A percentile compares a stretch with the other conserved stretches of the same genome.
Evolutionary conservation across 768 basidiomycete genomes (phyloP).

Genomic region (Leccinum rimulosum): DNA sequence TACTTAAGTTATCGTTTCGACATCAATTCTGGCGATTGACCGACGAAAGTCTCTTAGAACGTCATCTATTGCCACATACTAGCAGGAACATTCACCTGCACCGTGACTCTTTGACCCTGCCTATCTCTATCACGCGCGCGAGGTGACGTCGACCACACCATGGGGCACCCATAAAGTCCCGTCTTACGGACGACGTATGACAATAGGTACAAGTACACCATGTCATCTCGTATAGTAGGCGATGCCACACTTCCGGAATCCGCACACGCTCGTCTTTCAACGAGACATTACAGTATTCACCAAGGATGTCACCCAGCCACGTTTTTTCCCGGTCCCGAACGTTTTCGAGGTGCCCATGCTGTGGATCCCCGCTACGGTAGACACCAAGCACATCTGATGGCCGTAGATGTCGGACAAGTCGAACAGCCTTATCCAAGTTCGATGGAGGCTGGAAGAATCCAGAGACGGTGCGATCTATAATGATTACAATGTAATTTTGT

Average conservation of each 20-base stretch:
- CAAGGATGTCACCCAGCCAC: background rate
- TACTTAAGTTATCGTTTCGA: no score
- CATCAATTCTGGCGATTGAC: no score
- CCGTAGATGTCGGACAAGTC: background rate
- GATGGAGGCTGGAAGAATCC: background rate
- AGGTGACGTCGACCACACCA: no score
- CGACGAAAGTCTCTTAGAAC: no score
- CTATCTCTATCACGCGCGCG: no score
- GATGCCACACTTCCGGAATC: slow-evolving; percentile 3
- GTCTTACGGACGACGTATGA: no score
- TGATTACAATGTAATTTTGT: background rate
- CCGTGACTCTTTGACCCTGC: no score
- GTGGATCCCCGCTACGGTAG: slow-evolving; percentile 11
- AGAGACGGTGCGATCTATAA: background rate
- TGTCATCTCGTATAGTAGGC: background rate
- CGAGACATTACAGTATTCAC: background rate
- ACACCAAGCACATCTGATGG: background rate
- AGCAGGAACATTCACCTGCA: no score
- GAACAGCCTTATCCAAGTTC: background rate
- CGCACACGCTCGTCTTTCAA: slow-evolving; percentile 9
- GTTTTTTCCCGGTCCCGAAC: slow-evolving; percentile 1
- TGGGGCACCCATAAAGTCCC: no score
- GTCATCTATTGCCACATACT: no score
- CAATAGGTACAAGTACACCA: no score
- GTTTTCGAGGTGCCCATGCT: slow-evolving; percentile 9